These are phyloP conservation scores for Daldinia caldariorum DNA, from an alignment of 495 filamentous ascomycete species.

Conservation along the genomic window DNA sequence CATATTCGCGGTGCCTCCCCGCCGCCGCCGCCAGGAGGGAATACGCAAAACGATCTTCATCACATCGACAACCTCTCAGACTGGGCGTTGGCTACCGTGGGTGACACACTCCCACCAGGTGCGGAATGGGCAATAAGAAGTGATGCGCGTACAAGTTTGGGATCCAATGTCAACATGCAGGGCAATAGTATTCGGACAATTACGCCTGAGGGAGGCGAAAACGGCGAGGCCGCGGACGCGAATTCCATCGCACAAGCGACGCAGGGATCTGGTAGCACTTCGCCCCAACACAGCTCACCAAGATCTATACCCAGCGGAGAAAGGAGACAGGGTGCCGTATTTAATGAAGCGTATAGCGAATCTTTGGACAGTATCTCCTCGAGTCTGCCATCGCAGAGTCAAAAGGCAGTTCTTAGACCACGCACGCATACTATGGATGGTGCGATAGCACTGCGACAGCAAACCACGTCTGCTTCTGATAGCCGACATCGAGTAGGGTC, in stretches of 20 bases:
- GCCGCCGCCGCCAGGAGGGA: slow-evolving; percentile 47
- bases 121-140: slow-evolving; percentile 40
- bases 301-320: slow-evolving; percentile 54
- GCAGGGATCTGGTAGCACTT: slow-evolving; percentile 46
- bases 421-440: slow-evolving; percentile 65
- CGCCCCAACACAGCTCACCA: slow-evolving; percentile 57
- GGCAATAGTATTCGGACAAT: slow-evolving; percentile 60
- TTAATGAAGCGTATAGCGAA: slow-evolving; percentile 58
- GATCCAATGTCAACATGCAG: slow-evolving; percentile 38
- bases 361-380: slow-evolving; percentile 54
- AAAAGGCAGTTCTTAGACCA: slow-evolving; percentile 53
- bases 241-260: slow-evolving; percentile 43
- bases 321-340: slow-evolving; percentile 62
- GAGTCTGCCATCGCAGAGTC: slow-evolving; percentile 49
- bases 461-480: slow-evolving; percentile 50
- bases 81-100: slow-evolving; percentile 50
- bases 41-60: slow-evolving; percentile 41
- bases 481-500: slow-evolving; percentile 62
- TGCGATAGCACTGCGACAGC: slow-evolving; percentile 55
- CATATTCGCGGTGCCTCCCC: slow-evolving; percentile 50
- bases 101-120: slow-evolving; percentile 43
- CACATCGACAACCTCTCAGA: slow-evolving; percentile 47
- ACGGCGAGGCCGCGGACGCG: slow-evolving; percentile 41
- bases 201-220: slow-evolving; percentile 62
- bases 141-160: slow-evolving; percentile 34